Evolutionary conservation across 495 filamentous ascomycete species (phyloP).

Genomic region (Stereocaulon alpinum): DNA sequence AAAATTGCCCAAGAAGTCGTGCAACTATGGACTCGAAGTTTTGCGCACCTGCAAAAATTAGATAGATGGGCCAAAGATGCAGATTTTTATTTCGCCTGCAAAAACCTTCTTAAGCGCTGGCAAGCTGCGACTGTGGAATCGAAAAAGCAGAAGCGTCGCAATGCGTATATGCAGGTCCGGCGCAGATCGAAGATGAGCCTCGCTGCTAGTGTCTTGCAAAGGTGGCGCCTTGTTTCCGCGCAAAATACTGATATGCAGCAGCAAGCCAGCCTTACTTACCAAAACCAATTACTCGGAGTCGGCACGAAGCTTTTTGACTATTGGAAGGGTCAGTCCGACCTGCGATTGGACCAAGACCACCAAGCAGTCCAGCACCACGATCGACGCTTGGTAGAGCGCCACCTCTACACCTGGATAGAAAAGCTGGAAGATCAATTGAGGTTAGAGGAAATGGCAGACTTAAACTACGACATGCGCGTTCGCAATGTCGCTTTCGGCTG

Average conservation of each 20-base stretch:
- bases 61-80: constrained; percentile 46
- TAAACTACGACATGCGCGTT: constrained; percentile 37
- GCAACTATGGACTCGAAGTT: constrained; percentile 36
- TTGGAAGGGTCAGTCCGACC: constrained; percentile 36
- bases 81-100: constrained; percentile 48
- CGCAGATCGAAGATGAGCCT: constrained; percentile 49
- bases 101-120: constrained; percentile 46
- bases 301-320: constrained; percentile 35
- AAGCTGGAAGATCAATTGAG: constrained; percentile 31
- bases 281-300: constrained; percentile 33
- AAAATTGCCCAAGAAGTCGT: constrained; percentile 41
- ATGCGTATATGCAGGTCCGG: constrained; percentile 49
- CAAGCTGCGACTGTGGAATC: constrained; percentile 39
- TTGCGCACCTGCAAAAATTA: constrained; percentile 38
- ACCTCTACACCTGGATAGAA: constrained; percentile 39
- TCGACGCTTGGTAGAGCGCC: constrained; percentile 34
- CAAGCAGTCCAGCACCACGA: constrained; percentile 36
- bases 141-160: constrained; percentile 44
- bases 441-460: constrained; percentile 41
- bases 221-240: constrained; percentile 36
- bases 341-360: constrained; percentile 30
- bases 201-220: constrained; percentile 34
- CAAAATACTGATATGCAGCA: constrained; percentile 22
- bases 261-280: constrained; percentile 7
- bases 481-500: constrained; percentile 34